Evolutionary conservation across 306 rosid genomes (phyloP).

Genomic region (Benincasa hispida): DNA sequence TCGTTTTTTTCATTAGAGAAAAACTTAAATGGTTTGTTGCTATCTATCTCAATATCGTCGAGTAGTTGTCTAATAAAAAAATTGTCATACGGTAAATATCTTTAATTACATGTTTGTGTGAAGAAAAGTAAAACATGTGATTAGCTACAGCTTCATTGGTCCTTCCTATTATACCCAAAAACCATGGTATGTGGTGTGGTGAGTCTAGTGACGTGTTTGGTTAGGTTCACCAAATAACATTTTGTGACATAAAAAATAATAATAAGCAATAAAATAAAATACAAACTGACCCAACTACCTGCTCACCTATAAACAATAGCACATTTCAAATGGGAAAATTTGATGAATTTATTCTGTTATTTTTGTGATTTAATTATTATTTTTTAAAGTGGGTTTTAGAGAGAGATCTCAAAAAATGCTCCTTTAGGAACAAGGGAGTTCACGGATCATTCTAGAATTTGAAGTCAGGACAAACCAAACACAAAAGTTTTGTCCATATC

Average conservation of each 20-base stretch:
- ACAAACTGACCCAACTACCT: not conserved
- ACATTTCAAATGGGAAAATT: not conserved
- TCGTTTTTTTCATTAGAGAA: too few relatives aligned
- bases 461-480: constrained; percentile 11
- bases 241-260: not conserved
- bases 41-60: too few relatives aligned
- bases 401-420: not conserved
- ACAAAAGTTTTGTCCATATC: constrained; percentile 6
- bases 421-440: constrained; percentile 13
- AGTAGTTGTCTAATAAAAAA: too few relatives aligned
- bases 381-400: not conserved
- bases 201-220: not conserved
- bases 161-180: not conserved
- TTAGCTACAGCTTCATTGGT: too few relatives aligned
- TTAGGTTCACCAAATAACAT: constrained; percentile 1
- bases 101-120: too few relatives aligned
- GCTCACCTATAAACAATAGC: not conserved
- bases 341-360: not conserved
- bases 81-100: too few relatives aligned
- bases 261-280: not conserved
- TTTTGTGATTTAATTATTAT: not conserved
- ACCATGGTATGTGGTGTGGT: not conserved
- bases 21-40: too few relatives aligned
- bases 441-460: constrained; percentile 56
- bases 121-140: too few relatives aligned